phyloP scores from a whole-genome alignment of 176 grass and related monocot genomes.

The Aegilops longissima region DNA sequence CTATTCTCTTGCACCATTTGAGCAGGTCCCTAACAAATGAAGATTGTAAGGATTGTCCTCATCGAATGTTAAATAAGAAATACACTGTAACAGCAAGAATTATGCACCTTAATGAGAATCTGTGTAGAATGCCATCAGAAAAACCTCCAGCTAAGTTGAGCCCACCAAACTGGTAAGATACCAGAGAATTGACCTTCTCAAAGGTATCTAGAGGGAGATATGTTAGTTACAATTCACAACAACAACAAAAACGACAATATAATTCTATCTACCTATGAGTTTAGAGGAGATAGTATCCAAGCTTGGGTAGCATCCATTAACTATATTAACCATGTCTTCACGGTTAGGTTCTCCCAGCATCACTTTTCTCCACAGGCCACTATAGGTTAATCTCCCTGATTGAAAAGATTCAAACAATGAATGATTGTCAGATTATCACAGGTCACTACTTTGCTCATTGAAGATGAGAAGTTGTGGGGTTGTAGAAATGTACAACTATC shows the following conservation, averaged over 20 bases:
- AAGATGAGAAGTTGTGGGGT: background rate
- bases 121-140: conserved; percentile 53
- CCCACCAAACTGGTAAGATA: conserved; percentile 58
- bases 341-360: conserved; percentile 61
- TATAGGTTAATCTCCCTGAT: conserved; percentile 48
- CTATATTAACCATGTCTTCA: conserved; percentile 71
- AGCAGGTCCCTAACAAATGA: conserved; percentile 69
- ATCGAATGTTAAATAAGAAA: conserved; percentile 21
- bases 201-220: conserved; percentile 63
- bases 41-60: conserved; percentile 25
- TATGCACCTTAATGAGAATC: conserved; percentile 84
- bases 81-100: background rate
- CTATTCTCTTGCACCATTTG: conserved; percentile 96
- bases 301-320: conserved; percentile 80
- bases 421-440: background rate
- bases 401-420: conserved; percentile 19
- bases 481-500: conserved; percentile 5
- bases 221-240: conserved; percentile 30
- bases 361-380: conserved; percentile 86
- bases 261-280: conserved; percentile 57
- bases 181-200: conserved; percentile 60
- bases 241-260: background rate
- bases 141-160: conserved; percentile 42
- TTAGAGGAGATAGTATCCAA: conserved; percentile 57
- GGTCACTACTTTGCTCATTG: background rate